Evolutionary conservation across 768 basidiomycete genomes (phyloP).

Genomic region (Lyophyllum atratum): DNA sequence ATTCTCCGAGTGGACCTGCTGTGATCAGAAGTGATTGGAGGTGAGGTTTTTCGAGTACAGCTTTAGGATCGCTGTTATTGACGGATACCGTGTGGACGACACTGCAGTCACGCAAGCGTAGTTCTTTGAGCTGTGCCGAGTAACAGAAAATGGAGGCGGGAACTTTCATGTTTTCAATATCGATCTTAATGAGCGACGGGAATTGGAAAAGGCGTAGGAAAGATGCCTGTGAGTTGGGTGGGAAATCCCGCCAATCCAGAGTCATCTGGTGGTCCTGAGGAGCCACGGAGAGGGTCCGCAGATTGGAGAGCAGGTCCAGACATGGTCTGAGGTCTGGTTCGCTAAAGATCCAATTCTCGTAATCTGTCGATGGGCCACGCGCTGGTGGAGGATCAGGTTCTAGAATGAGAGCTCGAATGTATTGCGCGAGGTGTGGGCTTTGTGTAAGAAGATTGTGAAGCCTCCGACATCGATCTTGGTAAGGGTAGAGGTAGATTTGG

Average conservation of each 20-base stretch:
- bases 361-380: not conserved
- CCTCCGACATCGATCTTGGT: not conserved
- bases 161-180: not conserved
- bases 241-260: not conserved
- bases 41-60: not conserved
- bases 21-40: not conserved
- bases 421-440: too few relatives aligned
- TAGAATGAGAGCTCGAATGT: too few relatives aligned
- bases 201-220: not conserved
- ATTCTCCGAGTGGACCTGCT: not conserved
- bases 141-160: not conserved
- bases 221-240: not conserved
- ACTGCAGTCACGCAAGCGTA: not conserved
- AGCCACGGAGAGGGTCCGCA: not conserved
- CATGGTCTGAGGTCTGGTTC: not conserved
- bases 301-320: not conserved
- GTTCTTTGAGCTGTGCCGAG: not conserved
- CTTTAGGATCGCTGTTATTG: not conserved
- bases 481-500: not conserved
- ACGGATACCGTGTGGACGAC: not conserved
- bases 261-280: not conserved
- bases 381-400: too few relatives aligned
- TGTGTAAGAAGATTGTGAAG: too few relatives aligned
- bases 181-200: not conserved
- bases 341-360: not conserved